Evolutionary conservation across 208 protist genomes (phyloP).

Genomic region (Acanthamoeba healyi): DNA sequence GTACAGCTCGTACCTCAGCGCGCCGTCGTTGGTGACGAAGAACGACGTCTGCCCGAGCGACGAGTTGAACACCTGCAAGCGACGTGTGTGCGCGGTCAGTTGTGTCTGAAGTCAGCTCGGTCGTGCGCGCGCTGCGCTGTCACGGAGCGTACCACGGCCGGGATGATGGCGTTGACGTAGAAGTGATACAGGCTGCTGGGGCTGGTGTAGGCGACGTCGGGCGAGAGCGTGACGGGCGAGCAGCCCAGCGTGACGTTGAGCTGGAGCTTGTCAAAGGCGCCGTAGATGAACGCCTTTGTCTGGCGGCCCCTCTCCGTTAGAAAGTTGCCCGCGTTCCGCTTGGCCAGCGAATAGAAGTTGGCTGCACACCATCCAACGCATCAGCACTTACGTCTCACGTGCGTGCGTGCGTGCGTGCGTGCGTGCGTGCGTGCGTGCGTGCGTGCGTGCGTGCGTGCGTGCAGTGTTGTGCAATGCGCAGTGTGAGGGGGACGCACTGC

Average conservation of each 20-base stretch:
- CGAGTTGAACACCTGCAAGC: slow-evolving; percentile 56
- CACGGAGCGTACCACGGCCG: neutral
- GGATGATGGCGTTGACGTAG: slow-evolving; percentile 60
- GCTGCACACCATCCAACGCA: neutral
- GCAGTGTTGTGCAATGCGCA: no score
- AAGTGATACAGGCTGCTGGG: slow-evolving; percentile 58
- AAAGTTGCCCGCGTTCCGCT: neutral
- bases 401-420: neutral
- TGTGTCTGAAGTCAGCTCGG: no score
- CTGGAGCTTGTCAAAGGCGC: slow-evolving; percentile 22
- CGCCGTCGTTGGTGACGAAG: slow-evolving; percentile 50
- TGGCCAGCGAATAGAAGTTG: slow-evolving; percentile 28
- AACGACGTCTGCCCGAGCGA: slow-evolving; percentile 40
- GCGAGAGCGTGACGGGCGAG: slow-evolving; percentile 10
- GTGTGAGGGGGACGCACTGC: neutral
- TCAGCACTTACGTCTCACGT: neutral
- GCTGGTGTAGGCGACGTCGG: neutral
- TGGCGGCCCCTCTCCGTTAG: neutral
- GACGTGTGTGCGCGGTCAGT: neutral
- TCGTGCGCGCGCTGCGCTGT: no score
- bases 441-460: neutral
- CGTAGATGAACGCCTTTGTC: slow-evolving; percentile 41
- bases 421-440: no score
- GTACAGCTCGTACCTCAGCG: slow-evolving; percentile 41
- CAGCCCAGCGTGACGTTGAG: slow-evolving; percentile 66